phyloP scores from a whole-genome alignment of 2,329 filamentous ascomycete genomes.

The Colletotrichum sp. region DNA sequence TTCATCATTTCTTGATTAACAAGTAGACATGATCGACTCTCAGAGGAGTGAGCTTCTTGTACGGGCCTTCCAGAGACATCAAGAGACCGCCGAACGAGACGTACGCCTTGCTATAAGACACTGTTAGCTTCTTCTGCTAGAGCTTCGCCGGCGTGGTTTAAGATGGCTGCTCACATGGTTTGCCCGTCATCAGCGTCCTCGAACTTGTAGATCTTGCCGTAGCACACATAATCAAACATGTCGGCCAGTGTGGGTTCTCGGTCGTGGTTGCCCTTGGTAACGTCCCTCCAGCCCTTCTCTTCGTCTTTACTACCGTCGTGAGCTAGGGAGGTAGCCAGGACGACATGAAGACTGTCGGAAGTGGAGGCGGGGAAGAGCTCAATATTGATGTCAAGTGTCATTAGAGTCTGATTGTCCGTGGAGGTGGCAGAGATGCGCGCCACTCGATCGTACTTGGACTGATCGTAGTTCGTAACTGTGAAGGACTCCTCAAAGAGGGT shows the following conservation, averaged over 20 bases:
- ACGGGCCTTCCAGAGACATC: conserved; percentile 89
- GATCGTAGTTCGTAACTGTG: conserved; percentile 78
- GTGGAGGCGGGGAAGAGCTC: conserved; percentile 83
- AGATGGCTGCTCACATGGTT: conserved; percentile 72
- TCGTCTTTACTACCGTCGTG: conserved; percentile 86
- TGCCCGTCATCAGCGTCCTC: conserved; percentile 80
- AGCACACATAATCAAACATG: conserved; percentile 86
- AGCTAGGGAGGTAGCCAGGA: conserved; percentile 83
- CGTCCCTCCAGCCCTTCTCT: conserved; percentile 81
- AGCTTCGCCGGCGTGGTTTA: background rate
- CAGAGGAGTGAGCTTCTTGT: conserved; percentile 91
- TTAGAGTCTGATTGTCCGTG: conserved; percentile 73
- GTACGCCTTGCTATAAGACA: conserved; percentile 79
- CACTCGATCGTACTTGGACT: conserved; percentile 93
- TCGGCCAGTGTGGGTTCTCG: conserved; percentile 72
- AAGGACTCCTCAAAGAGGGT: conserved; percentile 95
- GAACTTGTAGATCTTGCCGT: conserved; percentile 89
- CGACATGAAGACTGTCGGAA: conserved; percentile 79
- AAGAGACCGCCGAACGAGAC: conserved; percentile 92
- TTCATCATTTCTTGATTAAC: conserved; percentile 81
- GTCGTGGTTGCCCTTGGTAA: conserved; percentile 51
- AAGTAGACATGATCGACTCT: conserved; percentile 95
- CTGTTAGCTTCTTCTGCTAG: background rate
- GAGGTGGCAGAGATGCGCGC: conserved; percentile 82
- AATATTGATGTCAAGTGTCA: conserved; percentile 91